Conservation (phyloP, 495 filamentous ascomycete species). For the Annulohypoxylon nitens region DNA sequence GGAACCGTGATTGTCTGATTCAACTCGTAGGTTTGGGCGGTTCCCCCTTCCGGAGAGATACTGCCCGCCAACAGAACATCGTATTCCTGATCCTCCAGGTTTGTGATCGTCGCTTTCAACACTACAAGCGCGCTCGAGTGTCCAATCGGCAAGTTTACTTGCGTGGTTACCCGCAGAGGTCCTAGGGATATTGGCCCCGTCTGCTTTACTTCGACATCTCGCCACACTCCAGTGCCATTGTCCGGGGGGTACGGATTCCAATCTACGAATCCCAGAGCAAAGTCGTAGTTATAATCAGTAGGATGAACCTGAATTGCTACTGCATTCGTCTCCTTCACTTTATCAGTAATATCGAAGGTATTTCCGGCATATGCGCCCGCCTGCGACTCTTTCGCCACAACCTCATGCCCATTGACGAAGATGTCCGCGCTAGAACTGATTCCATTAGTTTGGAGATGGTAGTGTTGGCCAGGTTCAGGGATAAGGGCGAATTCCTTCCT, state of each 20-base stretch:
- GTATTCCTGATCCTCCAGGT: constrained; percentile 58
- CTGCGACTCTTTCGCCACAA: constrained; percentile 64
- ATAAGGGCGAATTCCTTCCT: constrained; percentile 66
- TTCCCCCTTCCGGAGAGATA: constrained; percentile 50
- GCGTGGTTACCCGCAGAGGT: constrained; percentile 62
- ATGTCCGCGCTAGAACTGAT: constrained; percentile 73
- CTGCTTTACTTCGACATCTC: constrained; percentile 69
- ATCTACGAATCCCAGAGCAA: constrained; percentile 72
- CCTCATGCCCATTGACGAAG: constrained; percentile 68
- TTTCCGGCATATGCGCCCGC: constrained; percentile 70
- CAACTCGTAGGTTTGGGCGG: constrained; percentile 44
- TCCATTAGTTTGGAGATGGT: constrained; percentile 68
- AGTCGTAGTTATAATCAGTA: constrained; percentile 70
- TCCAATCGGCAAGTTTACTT: constrained; percentile 51
- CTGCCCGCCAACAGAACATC: constrained; percentile 56
- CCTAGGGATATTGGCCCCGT: constrained; percentile 68
- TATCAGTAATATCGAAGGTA: constrained; percentile 65
- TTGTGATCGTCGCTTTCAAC: constrained; percentile 63
- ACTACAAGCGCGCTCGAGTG: constrained; percentile 57
- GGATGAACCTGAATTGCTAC: constrained; percentile 68
- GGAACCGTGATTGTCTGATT: constrained; percentile 54
- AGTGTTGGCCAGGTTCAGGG: constrained; percentile 58
- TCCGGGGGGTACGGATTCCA: constrained; percentile 75
- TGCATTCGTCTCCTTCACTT: constrained; percentile 60
- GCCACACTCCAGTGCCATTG: constrained; percentile 72